Evolutionary conservation across 2,329 filamentous ascomycete genomes (phyloP), one percentile per base, ranked within the genome.

Genomic region (Byssochlamys sp.): DNA sequence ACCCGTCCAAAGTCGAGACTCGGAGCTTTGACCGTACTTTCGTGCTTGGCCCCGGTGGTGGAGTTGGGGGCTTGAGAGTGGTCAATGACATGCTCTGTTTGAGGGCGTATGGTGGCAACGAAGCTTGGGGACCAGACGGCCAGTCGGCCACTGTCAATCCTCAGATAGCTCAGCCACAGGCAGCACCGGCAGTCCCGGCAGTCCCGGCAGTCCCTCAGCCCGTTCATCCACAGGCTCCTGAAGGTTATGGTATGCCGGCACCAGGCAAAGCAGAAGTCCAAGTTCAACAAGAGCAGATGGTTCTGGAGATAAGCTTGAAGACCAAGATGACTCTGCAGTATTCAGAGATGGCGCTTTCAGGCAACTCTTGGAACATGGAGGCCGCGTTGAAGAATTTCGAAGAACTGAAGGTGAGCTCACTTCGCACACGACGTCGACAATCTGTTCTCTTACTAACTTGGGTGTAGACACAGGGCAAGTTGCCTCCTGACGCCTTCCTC

Each of bases 1-100:
- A 81, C 25, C 77, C 80, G 53, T 79, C 81, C 51, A 81, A 81
- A 50, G 79, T 84, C 39, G 83, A 85, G 64, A 74, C 72, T 10
- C 85, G 90, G 59, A 90, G 87, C 70, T 95, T 95, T 72, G 90
- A 91, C 56, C 85, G 91, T 54, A 88, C 84, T 0, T 90, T 95
- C 68, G 77, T 91, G 48, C 79, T 95, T 19, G 89, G 89, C 0
- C 90, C 90, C 1, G 89, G 88, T 31, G 80, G 80, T 33, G 83
- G 84, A 0, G 80, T 84, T 4, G 77, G 80, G 52, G 83, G 84
- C 19, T 81, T 95, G 57, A 83, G 90, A 53, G 87, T 96, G 39
- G 80, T 91, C 62, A 91, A 84, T 69, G 91, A 96, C 71, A 84
- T 91, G 75, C 78, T 95, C 45, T 84, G 84, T 12, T 75, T 95